These are phyloP conservation scores for Cyberlindnera bimundalis DNA, from an alignment of 805 yeast species.

Conservation along the genomic window DNA sequence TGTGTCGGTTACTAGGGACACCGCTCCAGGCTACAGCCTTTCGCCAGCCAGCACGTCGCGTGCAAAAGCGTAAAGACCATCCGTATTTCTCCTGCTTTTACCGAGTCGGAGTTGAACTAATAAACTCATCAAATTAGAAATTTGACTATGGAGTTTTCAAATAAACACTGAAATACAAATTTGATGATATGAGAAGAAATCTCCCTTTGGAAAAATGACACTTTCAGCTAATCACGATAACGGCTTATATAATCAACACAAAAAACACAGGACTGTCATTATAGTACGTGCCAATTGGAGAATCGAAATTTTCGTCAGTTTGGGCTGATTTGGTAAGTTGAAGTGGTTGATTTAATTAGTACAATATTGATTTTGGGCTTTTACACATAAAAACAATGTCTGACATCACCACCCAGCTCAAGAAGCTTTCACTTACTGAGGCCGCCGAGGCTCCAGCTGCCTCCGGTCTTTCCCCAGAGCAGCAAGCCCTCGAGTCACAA, in stretches of 20 bases:
- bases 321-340: too few relatives aligned
- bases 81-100: too few relatives aligned
- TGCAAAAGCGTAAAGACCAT: not conserved
- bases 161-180: too few relatives aligned
- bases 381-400: slow-evolving; percentile 27
- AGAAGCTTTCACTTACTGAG: slow-evolving; percentile 27
- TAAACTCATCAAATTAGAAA: too few relatives aligned
- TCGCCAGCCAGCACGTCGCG: not conserved
- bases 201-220: too few relatives aligned
- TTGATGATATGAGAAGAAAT: too few relatives aligned
- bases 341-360: too few relatives aligned
- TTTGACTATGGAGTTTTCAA: too few relatives aligned
- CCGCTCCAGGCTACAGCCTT: slow-evolving; percentile 1
- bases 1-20: too few relatives aligned
- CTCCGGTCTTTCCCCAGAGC: slow-evolving; percentile 37
- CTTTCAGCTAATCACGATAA: too few relatives aligned
- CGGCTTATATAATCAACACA: not conserved
- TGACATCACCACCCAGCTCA: slow-evolving; percentile 29
- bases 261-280: slow-evolving; percentile 7
- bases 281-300: not conserved
- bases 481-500: slow-evolving; percentile 73
- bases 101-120: not conserved
- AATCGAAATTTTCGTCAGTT: not conserved
- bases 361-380: too few relatives aligned
- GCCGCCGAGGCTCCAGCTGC: slow-evolving; percentile 23